These are phyloP conservation scores for Laburnicola sp. DNA, from an alignment of 2,329 filamentous ascomycete species.

Conservation along the genomic window DNA sequence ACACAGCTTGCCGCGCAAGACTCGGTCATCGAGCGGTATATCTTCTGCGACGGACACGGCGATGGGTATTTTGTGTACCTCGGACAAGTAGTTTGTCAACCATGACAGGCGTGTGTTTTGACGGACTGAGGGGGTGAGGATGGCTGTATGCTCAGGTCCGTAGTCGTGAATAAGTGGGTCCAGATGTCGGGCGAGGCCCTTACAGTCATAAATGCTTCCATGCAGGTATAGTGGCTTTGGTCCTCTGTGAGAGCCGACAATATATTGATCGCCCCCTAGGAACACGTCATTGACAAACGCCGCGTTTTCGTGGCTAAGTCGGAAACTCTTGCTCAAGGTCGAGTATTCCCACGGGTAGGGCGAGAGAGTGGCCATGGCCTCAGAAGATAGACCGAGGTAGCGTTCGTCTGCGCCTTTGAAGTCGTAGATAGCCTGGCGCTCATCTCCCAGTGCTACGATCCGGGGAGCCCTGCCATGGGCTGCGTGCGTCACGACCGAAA, in stretches of 20 bases:
- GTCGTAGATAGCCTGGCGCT: slow-evolving; percentile 16
- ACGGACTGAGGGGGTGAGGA: slow-evolving; percentile 10
- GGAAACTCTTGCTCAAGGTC: slow-evolving; percentile 15
- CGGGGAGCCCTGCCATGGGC: slow-evolving; percentile 8
- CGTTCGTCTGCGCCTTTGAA: slow-evolving; percentile 15
- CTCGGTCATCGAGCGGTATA: slow-evolving; percentile 9
- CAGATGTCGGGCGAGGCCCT: slow-evolving; percentile 5
- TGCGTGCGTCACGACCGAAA: slow-evolving; percentile 12
- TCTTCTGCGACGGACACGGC: slow-evolving; percentile 12
- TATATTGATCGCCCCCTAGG: slow-evolving; percentile 13
- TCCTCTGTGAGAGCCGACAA: slow-evolving; percentile 13
- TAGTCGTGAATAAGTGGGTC: slow-evolving; percentile 13
- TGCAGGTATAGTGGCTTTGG: slow-evolving; percentile 12
- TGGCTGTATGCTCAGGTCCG: slow-evolving; percentile 11
- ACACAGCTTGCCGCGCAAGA: slow-evolving; percentile 14
- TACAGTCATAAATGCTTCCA: slow-evolving; percentile 3
- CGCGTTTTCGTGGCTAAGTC: slow-evolving; percentile 13
- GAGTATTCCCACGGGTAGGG: slow-evolving; percentile 12
- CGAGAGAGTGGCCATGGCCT: slow-evolving; percentile 10
- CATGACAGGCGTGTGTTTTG: not conserved
- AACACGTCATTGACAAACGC: slow-evolving; percentile 15
- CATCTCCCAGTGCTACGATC: slow-evolving; percentile 15
- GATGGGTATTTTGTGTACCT: slow-evolving; percentile 9
- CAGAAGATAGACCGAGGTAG: slow-evolving; percentile 12
- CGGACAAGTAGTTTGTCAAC: slow-evolving; percentile 11